Conservation (phyloP, 2,329 filamentous ascomycete genomes). For the Clonostachys solani region DNA sequence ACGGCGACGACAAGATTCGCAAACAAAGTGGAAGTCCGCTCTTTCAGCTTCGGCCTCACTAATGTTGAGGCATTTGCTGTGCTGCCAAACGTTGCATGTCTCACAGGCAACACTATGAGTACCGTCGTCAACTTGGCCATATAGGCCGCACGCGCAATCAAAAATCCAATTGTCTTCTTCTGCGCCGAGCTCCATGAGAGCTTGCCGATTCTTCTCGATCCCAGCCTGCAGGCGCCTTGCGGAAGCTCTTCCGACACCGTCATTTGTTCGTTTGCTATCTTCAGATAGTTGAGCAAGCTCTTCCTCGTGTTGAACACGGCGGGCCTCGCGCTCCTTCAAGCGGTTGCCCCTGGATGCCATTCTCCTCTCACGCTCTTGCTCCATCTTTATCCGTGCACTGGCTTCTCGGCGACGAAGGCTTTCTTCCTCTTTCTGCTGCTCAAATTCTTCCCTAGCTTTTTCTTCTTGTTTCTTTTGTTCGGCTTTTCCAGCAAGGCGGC, state of each 20-base stretch:
- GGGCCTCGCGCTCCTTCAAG: constrained; percentile 78
- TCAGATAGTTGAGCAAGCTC: constrained; percentile 77
- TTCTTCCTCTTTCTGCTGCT: constrained; percentile 46
- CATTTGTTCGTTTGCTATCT: constrained; percentile 58
- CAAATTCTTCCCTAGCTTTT: constrained; percentile 60
- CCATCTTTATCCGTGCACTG: constrained; percentile 50
- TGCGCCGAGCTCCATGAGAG: constrained; percentile 63
- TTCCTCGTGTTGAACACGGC: constrained; percentile 79
- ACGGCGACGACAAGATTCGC: constrained; percentile 69
- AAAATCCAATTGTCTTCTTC: constrained; percentile 92
- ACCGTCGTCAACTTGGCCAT: constrained; percentile 92
- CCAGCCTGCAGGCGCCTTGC: constrained; percentile 78
- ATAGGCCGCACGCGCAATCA: constrained; percentile 86
- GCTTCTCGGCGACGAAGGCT: constrained; percentile 62
- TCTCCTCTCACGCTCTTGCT: constrained; percentile 73
- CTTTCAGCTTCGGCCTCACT: constrained; percentile 74
- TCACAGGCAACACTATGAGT: constrained; percentile 93
- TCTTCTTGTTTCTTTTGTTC: constrained; percentile 76
- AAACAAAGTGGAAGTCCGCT: constrained; percentile 85
- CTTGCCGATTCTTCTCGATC: constrained; percentile 74
- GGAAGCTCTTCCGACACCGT: constrained; percentile 60
- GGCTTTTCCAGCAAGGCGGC: constrained; percentile 75
- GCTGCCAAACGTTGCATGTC: constrained; percentile 92
- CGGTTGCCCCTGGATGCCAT: constrained; percentile 83
- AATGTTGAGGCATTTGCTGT: constrained; percentile 87